Conservation (phyloP, 2,329 filamentous ascomycete species). For the Ceratocystis eucalypticola region DNA sequence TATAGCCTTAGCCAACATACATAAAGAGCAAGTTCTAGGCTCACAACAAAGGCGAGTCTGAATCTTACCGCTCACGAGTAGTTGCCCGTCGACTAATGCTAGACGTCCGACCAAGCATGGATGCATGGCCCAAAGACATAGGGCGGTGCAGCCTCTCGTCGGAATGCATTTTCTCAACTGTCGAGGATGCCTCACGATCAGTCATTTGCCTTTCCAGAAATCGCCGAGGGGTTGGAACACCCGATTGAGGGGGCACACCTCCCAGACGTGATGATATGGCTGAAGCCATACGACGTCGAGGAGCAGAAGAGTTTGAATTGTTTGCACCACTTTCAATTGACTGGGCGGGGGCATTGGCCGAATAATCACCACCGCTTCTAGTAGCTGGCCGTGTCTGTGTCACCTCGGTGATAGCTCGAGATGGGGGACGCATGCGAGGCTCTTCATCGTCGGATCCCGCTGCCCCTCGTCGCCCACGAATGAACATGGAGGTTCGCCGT, state of each 20-base stretch:
- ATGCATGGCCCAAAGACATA: constrained; percentile 32
- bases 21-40: neutral
- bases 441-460: constrained; percentile 34
- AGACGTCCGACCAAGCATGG: constrained; percentile 32
- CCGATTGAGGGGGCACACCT: constrained; percentile 20
- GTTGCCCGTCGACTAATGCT: constrained; percentile 33
- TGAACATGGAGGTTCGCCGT: constrained; percentile 36
- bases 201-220: constrained; percentile 18
- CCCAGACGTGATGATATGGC: constrained; percentile 36
- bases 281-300: constrained; percentile 39
- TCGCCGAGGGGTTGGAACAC: constrained; percentile 14
- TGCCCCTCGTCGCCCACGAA: constrained; percentile 35
- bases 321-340: constrained; percentile 23
- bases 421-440: constrained; percentile 40
- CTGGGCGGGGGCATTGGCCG: constrained; percentile 18
- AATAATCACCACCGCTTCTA: constrained; percentile 29
- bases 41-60: constrained; percentile 26
- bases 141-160: constrained; percentile 35
- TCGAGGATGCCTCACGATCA: constrained; percentile 16
- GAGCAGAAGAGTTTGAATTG: constrained; percentile 31
- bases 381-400: constrained; percentile 27
- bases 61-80: constrained; percentile 19
- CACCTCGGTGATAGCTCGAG: constrained; percentile 45
- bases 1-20: no score
- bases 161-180: constrained; percentile 27